These are phyloP conservation scores for Eucalyptus regnans DNA, from an alignment of 345 rosid species.

Conservation along the genomic window DNA sequence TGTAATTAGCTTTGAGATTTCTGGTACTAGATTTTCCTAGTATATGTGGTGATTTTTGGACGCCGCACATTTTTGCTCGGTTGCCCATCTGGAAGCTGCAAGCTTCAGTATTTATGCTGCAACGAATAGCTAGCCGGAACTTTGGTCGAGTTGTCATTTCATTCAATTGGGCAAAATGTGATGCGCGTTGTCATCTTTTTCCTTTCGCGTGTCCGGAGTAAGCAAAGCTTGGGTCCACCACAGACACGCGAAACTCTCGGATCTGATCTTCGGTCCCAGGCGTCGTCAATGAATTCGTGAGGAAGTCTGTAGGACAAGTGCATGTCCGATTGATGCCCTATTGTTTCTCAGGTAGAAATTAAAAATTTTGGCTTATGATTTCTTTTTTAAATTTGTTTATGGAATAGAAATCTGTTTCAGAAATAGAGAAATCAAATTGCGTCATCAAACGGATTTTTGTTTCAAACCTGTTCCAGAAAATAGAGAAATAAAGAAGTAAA, in stretches of 20 bases:
- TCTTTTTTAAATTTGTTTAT: too few species aligned
- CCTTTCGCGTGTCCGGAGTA: not conserved
- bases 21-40: not conserved
- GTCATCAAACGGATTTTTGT: too few species aligned
- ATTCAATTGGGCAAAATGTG: not conserved
- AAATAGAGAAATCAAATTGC: too few species aligned
- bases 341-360: not conserved
- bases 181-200: not conserved
- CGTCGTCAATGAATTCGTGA: not conserved
- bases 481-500: too few species aligned
- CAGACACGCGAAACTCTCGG: not conserved
- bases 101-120: not conserved
- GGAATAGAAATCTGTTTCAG: too few species aligned
- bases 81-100: not conserved
- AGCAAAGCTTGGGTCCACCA: not conserved
- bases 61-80: not conserved
- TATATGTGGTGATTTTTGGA: not conserved
- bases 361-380: too few species aligned
- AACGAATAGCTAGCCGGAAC: not conserved
- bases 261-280: not conserved
- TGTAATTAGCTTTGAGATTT: not conserved
- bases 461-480: too few species aligned
- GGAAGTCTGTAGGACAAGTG: not conserved
- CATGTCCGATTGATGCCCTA: not conserved
- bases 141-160: not conserved